Base-by-base conservation (phyloP, 225 moss, liverwort and hornwort species). In the Thuidium tamariscinum region DNA sequence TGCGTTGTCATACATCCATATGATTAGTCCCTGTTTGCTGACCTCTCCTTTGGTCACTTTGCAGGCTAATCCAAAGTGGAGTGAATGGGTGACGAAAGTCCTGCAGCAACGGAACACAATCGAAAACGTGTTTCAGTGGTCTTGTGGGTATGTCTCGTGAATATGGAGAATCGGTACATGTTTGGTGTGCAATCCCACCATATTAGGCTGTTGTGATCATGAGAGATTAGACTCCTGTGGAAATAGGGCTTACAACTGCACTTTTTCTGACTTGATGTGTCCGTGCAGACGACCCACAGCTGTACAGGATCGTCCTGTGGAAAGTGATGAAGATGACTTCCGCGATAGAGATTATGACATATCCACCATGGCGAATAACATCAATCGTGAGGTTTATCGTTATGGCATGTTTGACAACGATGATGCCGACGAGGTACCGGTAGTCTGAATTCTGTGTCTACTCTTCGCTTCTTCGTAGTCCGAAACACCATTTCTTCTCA, bases 331-430 rank as follows among this genome's bases (percentile, higher is more conserved):
- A 55, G 97, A 95, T 88, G 97, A 97, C 77, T 95, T 95, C 89
- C 96, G 94, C 82, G 95, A 95, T 62, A 91, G 96, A 85, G 99
- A 99, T 88, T 99, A 95, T 87, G 99, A 99, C 86, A 99, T 99
- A 80, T 95, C 97, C 39, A 94, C 95, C 26, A 96, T 99, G 97
- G 94, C 97, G 74, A 96, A 82, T 80, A 99, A 94, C 86, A 89
- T 99, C 57, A 96, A 97, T 27, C 94, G 97, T 39, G 99, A 99
- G 87, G 95, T 96, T 36, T 99, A 99, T 91, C 95, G 96, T 78
- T 97, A 96, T 83, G 95, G 94, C 89, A 96, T 99, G 99, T 97
- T 96, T 83, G 98, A 97, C 81, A 97, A 95, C 36, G 99, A 99
- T 56, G 99, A 99, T 77, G 94, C 91, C 55, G 98, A 99, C 84